Evolutionary conservation across 805 yeast species (phyloP), one percentile per base, ranked within the genome.

Genomic region (Candida awuae): DNA sequence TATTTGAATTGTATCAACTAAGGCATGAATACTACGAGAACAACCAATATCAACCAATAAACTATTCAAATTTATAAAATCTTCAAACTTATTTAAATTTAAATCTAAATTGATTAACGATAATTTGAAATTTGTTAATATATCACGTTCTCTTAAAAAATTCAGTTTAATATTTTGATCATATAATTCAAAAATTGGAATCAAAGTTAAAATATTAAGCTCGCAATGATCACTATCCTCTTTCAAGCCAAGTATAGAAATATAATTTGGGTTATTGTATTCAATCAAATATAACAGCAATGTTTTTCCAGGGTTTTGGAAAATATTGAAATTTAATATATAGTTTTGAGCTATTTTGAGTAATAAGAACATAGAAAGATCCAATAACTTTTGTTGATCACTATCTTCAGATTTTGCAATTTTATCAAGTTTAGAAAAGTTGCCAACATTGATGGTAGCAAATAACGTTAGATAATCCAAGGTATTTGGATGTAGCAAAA

Each of bases 21-120:
- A 52, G 12, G 66, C 66, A 47, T 66, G 62, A 0, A 60, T 37
- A 5, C 56, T 41, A 18, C 67, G 49, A 4, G 68, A 40, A 40
- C 63, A 48, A 18, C 66, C 68, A 47, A 63, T 30, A 39, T 57
- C 58, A 35, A 44, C 45, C 23, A 57, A 34, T 22, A 50, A 31
- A 14, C 46, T 32, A 28, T 52, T 48, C 4, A 57, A 29, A 4
- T 41, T 29, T 29, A 56, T 18, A 26, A 54, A 52, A 16, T 47
- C 44, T 8, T 50, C 53, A 9, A 36, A 23, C 8, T 51, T 38
- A 14, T 48, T 38, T 16, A 54, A 32, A 23, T 44, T 49, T 21
- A 42, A 42, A 20, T 51, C 46, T 3, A 56, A 39, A 32, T 39
- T 49, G 6, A 35, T 32, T 29, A 56, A 42, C 16, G 55, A 34